Conservation (phyloP, 2,329 filamentous ascomycete species). For the Arachnopeziza araneosa region DNA sequence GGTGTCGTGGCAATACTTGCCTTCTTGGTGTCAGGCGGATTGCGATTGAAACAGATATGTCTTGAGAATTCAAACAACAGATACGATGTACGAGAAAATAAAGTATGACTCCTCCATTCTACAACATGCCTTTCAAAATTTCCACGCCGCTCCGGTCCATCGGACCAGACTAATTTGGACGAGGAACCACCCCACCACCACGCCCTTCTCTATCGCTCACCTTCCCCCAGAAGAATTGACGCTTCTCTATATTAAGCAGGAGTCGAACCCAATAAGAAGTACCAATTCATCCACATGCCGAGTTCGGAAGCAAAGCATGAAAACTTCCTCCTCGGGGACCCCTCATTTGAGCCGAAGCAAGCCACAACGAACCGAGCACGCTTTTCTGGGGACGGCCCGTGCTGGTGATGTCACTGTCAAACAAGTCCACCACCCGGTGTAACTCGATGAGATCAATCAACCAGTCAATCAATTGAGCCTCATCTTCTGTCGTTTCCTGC, state of each 20-base stretch:
- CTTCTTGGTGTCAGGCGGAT: neutral
- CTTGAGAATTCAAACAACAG: neutral
- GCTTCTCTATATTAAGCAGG: neutral
- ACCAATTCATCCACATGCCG: neutral
- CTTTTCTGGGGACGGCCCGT: neutral
- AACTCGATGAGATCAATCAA: neutral
- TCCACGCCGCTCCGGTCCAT: neutral
- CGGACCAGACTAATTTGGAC: neutral
- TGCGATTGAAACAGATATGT: neutral
- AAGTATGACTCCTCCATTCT: neutral
- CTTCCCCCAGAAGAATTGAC: neutral
- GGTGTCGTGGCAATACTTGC: neutral
- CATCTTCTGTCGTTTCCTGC: neutral
- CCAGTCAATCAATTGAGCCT: constrained; percentile 1
- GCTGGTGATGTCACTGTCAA: neutral
- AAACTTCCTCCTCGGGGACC: neutral
- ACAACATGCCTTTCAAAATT: neutral
- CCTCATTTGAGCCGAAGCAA: constrained; percentile 1
- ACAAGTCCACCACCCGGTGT: neutral
- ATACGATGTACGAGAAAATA: neutral
- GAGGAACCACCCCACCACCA: neutral
- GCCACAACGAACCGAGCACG: neutral
- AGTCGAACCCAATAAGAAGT: neutral
- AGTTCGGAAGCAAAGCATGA: neutral
- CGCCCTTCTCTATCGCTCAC: neutral